Conservation (phyloP, 139 green algal species). For the Deuterostichococcus epilithicus region DNA sequence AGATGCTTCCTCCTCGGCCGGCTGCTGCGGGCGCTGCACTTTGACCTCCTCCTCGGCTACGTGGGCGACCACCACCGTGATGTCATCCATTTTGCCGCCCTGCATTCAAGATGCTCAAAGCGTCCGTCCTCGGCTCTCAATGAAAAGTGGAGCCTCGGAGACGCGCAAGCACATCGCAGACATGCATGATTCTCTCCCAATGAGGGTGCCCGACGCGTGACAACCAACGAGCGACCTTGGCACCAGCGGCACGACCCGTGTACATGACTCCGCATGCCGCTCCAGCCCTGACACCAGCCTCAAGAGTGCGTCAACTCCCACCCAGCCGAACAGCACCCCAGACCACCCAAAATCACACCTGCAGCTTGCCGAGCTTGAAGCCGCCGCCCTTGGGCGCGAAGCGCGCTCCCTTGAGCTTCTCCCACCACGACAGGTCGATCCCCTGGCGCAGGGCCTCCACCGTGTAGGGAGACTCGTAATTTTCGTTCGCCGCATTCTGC, state of each 20-base stretch:
- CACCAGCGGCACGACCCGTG: no score
- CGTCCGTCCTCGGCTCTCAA: background rate
- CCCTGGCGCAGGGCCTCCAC: constrained; percentile 62
- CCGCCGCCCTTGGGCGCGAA: constrained; percentile 47
- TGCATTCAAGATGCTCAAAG: constrained; percentile 2
- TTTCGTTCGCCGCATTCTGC: constrained; percentile 28
- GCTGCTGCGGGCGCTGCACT: background rate
- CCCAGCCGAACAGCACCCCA: no score
- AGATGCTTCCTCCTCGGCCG: no score
- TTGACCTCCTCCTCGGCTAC: constrained; percentile 14
- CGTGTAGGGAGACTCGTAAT: constrained; percentile 75
- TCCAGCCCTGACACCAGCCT: no score
- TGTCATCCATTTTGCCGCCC: constrained; percentile 70
- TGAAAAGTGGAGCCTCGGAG: background rate
- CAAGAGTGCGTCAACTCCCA: no score
- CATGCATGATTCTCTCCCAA: no score
- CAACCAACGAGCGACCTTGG: no score
- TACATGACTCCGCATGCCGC: no score
- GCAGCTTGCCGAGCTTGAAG: constrained; percentile 57
- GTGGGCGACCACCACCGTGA: constrained; percentile 51
- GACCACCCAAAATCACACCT: constrained; percentile 17
- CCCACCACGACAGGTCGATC: constrained; percentile 72
- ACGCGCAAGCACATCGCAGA: background rate
- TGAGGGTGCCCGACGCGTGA: no score
- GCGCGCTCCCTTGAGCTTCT: constrained; percentile 58